phyloP scores from a whole-genome alignment of 2,329 filamentous ascomycete species.

The Leptosphaerulina australis region DNA sequence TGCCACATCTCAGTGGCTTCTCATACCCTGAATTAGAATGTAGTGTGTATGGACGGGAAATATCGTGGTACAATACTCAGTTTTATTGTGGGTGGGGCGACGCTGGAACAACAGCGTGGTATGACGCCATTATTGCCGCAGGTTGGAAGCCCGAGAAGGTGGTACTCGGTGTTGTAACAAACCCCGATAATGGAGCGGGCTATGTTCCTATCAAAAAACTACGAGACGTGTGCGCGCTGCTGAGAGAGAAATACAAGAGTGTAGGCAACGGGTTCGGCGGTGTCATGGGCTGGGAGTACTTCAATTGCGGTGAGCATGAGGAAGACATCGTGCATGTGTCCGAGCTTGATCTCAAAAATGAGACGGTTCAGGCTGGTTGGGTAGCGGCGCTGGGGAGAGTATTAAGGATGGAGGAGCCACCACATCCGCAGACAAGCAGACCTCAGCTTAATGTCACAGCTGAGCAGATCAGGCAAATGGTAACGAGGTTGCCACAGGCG shows the following conservation, averaged over 20 bases:
- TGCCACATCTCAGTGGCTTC: constrained; percentile 77
- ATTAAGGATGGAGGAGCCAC: constrained; percentile 43
- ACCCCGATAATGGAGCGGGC: constrained; percentile 72
- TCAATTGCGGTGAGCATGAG: constrained; percentile 65
- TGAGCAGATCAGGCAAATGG: constrained; percentile 43
- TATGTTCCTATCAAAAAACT: constrained; percentile 64
- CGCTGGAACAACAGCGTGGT: constrained; percentile 58
- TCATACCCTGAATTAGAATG: constrained; percentile 75
- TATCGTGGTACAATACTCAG: constrained; percentile 88
- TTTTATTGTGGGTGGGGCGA: constrained; percentile 93
- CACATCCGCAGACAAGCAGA: constrained; percentile 20
- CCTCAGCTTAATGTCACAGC: constrained; percentile 34
- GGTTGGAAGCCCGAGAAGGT: constrained; percentile 77
- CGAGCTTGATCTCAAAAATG: constrained; percentile 28
- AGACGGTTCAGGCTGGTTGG: constrained; percentile 60
- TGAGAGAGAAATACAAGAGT: constrained; percentile 64
- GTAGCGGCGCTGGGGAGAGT: constrained; percentile 67
- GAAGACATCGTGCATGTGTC: constrained; percentile 37
- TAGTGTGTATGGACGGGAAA: constrained; percentile 51
- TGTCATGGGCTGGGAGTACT: constrained; percentile 96
- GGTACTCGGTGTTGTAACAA: constrained; percentile 81
- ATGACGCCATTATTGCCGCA: constrained; percentile 60
- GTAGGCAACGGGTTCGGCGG: constrained; percentile 69
- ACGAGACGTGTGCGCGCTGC: constrained; percentile 60
- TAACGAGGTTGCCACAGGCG: constrained; percentile 41